phyloP scores from a whole-genome alignment of 192 early-diverging fungal species.

The Dimargaris verticillata region DNA sequence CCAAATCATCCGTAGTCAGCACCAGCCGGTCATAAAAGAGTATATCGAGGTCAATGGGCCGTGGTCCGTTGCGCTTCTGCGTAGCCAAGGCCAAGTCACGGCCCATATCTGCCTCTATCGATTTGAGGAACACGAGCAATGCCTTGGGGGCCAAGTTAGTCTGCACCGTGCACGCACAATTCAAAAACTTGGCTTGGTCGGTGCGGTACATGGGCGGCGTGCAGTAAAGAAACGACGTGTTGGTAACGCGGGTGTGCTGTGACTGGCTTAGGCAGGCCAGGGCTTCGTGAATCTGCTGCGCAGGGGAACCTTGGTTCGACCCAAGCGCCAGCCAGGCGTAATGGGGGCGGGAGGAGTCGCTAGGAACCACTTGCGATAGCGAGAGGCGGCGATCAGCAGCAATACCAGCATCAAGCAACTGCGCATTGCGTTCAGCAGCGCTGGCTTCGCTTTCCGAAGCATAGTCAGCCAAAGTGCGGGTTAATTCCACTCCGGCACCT shows the following conservation, averaged over 20 bases:
- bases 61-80: slow-evolving; percentile 63
- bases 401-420: background rate
- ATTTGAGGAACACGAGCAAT: slow-evolving; percentile 61
- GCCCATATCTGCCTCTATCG: slow-evolving; percentile 70
- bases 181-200: slow-evolving; percentile 85
- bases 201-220: slow-evolving; percentile 90
- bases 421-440: background rate
- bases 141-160: slow-evolving; percentile 59
- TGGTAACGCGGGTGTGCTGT: slow-evolving; percentile 34
- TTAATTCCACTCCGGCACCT: slow-evolving; percentile 80
- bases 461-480: slow-evolving; percentile 41
- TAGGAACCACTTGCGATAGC: slow-evolving; percentile 4
- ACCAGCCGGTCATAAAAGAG: slow-evolving; percentile 74
- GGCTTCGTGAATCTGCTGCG: slow-evolving; percentile 60
- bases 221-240: slow-evolving; percentile 95
- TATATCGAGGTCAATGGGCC: slow-evolving; percentile 92
- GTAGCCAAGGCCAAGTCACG: slow-evolving; percentile 36
- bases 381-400: background rate
- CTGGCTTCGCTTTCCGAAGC: slow-evolving; percentile 2
- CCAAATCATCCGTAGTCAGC: slow-evolving; percentile 43
- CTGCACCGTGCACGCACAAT: slow-evolving; percentile 68
- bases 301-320: slow-evolving; percentile 75
- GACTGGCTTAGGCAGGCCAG: slow-evolving; percentile 27
- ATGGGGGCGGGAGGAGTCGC: slow-evolving; percentile 20
- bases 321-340: slow-evolving; percentile 72